A percentile compares a stretch with the other conserved stretches of the same genome.
Conservation (phyloP, 2,329 filamentous ascomycete genomes). For the Colletotrichum aenigma region DNA sequence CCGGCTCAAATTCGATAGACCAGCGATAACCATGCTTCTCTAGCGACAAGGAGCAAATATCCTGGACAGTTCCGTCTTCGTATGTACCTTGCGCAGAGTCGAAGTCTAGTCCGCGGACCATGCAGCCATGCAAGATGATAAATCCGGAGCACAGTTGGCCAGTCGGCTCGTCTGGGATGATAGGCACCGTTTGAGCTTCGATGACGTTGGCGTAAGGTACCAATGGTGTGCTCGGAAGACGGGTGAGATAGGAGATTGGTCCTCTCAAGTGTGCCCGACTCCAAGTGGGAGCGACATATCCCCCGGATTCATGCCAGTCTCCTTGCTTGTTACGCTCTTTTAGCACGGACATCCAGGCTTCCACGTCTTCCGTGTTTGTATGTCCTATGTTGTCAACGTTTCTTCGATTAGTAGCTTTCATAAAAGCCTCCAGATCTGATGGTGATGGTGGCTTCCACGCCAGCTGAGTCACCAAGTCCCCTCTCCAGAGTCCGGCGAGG, state of each 20-base stretch:
- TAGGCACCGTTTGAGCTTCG: background rate
- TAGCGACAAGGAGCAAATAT: background rate
- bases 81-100: background rate
- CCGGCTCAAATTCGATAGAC: background rate
- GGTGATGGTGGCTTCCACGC: background rate
- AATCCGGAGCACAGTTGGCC: accelerated
- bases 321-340: background rate
- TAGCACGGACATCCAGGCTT: background rate
- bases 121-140: background rate
- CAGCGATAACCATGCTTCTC: background rate
- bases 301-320: background rate
- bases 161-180: background rate
- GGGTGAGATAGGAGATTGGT: background rate
- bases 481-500: background rate
- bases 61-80: background rate
- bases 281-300: background rate
- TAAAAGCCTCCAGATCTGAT: background rate
- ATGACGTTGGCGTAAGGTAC: background rate
- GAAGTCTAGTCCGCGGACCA: background rate
- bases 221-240: background rate
- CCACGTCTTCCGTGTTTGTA: background rate
- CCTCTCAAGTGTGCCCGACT: background rate
- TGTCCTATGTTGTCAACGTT: background rate
- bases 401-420: background rate
- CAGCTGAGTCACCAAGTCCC: background rate